Evolutionary conservation across 345 rosid genomes (phyloP), one percentile per base, ranked within the genome.

Genomic region (Citrus trifoliata): DNA sequence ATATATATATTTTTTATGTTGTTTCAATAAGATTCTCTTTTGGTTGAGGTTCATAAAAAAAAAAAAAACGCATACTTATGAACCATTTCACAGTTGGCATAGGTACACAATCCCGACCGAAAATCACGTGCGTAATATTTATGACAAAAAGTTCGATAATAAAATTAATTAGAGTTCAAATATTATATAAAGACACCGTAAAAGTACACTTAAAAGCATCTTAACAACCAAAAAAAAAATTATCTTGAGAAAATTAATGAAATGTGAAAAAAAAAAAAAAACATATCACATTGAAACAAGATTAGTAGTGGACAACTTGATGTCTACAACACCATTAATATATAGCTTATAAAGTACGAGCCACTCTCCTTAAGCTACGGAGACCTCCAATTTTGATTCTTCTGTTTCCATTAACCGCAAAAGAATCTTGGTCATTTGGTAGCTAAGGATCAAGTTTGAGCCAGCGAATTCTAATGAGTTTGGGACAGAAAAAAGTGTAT

Each of bases 351-450:
- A 4, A 28, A 51, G 51, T 16, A 12, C 77, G 10, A 53, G 4
- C 7, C 27, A 18, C n/a, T 28, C 63, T 76, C 73, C 79, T 22
- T 30, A 35, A 35, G 62, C 24, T 76, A 51, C 18, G 72, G 33
- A 55, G 73, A 66, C 55, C 63, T 16, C 64, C 22, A 13, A 42
- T 63, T 58, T 72, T 30, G 37, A 60, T 24, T 59, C 30, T 8
- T 27, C 33, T 18, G 6, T 68, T 68, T 64, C 67, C 74, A 10
- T 67, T 67, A 76, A 55, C 73, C 58, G 79, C 73, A 35, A 76
- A 61, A 73, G 83, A 76, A 81, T 81, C 68, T 76, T 75, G 56
- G 27, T 67, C 67, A n/a, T 42, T 65, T 56, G 71, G 61, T 64
- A 68, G 67, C 76, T 76, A 56, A 59, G 9, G 10, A 19, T 48